Evolutionary conservation across 352 stramenopile species (phyloP), one percentile per base, ranked within the genome.

Genomic region (Paralagenidium karlingii): DNA sequence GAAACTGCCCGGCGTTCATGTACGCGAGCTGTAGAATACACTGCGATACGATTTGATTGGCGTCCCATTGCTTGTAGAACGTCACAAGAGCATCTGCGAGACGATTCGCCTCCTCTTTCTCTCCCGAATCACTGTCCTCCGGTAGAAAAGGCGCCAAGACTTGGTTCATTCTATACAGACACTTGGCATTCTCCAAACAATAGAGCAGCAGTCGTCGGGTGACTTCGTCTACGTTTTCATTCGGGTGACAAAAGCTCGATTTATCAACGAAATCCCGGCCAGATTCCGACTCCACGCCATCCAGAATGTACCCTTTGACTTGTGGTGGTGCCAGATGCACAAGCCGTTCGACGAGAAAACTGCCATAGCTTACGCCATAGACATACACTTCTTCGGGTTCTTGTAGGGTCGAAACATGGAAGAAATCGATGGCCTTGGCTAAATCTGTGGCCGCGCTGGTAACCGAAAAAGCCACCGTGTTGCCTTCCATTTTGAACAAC

Each of bases 351-450:
- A 65, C 56, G n/a, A 78, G 44, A 28, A 55, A 71, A 19, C 63
- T 63, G 18, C 66, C 66, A 47, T 81, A 81, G 53, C 67, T 76
- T 20, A 61, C 52, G n/a, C 64, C 68, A 20, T 80, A 80, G 3
- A 80, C 43, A 34, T 55, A 75, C n/a, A 55, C 51, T 19, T 68
- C 36, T 26, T 51, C 32, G n/a, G n/a, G n/a, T n/a, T n/a, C n/a
- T n/a, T n/a, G n/a, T n/a, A n/a, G n/a, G n/a, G n/a, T n/a, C n/a
- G n/a, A n/a, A n/a, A n/a, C 10, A 8, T 43, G 22, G 20, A 75
- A 32, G 2, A 15, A 24, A 0, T 53, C 18, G 25, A 71, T 48
- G 8, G 70, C 33, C 5, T 37, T 47, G 27, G 30, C 29, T 2
- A 68, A 6, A 39, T 78, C 60, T 19, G 55, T 61, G 7, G 58